Evolutionary conservation across 805 yeast genomes (phyloP).

Genomic region (Candida sphagnicola): DNA sequence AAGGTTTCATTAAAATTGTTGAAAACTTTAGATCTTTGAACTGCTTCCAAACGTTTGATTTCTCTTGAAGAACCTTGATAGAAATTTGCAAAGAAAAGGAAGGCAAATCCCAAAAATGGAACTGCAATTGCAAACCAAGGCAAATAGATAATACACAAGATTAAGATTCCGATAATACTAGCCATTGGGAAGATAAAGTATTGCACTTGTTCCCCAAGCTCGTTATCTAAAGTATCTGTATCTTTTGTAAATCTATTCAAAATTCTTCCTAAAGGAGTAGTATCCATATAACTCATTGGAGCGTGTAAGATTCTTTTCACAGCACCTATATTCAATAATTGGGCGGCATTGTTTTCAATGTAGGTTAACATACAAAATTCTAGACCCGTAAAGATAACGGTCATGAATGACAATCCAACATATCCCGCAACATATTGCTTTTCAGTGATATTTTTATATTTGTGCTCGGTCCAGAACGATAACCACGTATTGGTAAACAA

Average conservation of each 20-base stretch:
- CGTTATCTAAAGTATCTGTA: constrained; percentile 44
- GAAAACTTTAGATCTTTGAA: constrained; percentile 46
- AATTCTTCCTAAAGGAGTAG: constrained; percentile 41
- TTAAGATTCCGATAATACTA: constrained; percentile 34
- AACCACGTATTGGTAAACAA: constrained; percentile 44
- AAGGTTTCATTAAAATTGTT: constrained; percentile 47
- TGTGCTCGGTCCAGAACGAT: constrained; percentile 38
- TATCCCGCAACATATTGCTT: constrained; percentile 32
- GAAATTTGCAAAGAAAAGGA: constrained; percentile 35
- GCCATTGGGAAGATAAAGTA: constrained; percentile 39
- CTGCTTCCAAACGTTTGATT: constrained; percentile 46
- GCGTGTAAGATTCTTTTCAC: constrained; percentile 36
- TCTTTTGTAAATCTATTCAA: constrained; percentile 43
- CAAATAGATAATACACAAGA: constrained; percentile 46
- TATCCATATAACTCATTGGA: constrained; percentile 42
- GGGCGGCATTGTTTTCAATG: constrained; percentile 37
- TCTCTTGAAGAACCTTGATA: constrained; percentile 47
- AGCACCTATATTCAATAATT: constrained; percentile 33
- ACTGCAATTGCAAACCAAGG: constrained; percentile 55
- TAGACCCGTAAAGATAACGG: constrained; percentile 35
- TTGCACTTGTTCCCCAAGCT: constrained; percentile 40
- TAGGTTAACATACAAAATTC: constrained; percentile 41
- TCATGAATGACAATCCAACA: constrained; percentile 31
- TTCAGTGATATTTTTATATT: constrained; percentile 24
- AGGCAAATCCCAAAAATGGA: constrained; percentile 45